Evolutionary conservation across 2,329 filamentous ascomycete genomes (phyloP).

Genomic region (Ustulina deusta): DNA sequence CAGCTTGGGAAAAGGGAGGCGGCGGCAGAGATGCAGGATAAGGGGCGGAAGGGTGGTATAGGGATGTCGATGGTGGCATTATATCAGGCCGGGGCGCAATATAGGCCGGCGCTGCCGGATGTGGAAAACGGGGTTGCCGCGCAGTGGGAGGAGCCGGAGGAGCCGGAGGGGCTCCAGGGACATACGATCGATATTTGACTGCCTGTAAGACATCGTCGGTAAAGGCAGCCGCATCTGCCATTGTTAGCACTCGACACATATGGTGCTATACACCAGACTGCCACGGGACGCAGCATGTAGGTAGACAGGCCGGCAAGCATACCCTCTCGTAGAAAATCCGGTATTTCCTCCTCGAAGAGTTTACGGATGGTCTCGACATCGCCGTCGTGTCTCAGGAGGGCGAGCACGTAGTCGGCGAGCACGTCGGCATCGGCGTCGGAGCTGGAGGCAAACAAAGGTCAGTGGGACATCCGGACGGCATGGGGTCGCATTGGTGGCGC

Average conservation of each 20-base stretch:
- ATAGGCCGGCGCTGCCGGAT: constrained; percentile 31
- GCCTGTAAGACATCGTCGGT: constrained; percentile 78
- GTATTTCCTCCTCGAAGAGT: constrained; percentile 77
- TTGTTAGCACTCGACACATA: constrained; percentile 18
- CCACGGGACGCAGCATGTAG: not conserved
- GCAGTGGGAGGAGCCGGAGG: constrained; percentile 47
- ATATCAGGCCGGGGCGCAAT: constrained; percentile 39
- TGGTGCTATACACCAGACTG: constrained; percentile 5
- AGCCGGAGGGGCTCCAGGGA: constrained; percentile 64
- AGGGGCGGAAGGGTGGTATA: constrained; percentile 35
- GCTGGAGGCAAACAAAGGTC: constrained; percentile 56
- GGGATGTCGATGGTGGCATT: constrained; percentile 26
- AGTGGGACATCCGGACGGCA: constrained; percentile 20
- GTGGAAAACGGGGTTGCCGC: constrained; percentile 30
- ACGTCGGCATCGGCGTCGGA: constrained; percentile 85
- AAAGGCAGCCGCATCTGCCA: constrained; percentile 69
- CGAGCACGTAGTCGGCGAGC: constrained; percentile 86
- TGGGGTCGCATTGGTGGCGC: constrained; percentile 48
- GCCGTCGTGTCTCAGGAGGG: constrained; percentile 78
- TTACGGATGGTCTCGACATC: constrained; percentile 71
- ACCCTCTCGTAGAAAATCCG: constrained; percentile 80
- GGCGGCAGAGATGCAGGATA: constrained; percentile 34
- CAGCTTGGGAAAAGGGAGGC: constrained; percentile 39
- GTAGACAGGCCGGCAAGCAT: constrained; percentile 31
- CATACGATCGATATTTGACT: constrained; percentile 71